A percentile compares a stretch with the other conserved stretches of the same genome.
phyloP scores from a whole-genome alignment of 108 stramenopile genomes.

The Cyclotella atomus region DNA sequence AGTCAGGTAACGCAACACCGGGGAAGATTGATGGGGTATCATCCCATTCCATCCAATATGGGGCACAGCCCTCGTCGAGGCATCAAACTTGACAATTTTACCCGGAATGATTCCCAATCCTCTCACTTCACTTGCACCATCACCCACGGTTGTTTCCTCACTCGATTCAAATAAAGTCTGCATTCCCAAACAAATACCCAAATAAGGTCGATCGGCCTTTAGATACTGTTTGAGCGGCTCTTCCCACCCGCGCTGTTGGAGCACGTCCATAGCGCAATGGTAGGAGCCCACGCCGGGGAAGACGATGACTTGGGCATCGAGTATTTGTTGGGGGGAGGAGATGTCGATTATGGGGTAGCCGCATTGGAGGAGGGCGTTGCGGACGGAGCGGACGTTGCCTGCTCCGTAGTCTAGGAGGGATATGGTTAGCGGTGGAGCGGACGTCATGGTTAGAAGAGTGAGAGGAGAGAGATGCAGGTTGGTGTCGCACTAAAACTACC shows the following conservation, averaged over 20 bases:
- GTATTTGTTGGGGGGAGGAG: constrained; percentile 82
- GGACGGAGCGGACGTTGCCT: constrained; percentile 94
- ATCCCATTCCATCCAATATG: constrained; percentile 99
- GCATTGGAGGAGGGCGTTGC: constrained; percentile 89
- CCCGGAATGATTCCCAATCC: constrained; percentile 96
- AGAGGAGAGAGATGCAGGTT: neutral
- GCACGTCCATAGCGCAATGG: constrained; percentile 80
- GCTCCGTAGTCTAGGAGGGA: constrained; percentile 98
- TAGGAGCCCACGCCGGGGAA: constrained; percentile 96
- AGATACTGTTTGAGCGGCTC: constrained; percentile 86
- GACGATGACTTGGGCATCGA: constrained; percentile 84
- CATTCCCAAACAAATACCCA: constrained; percentile 99
- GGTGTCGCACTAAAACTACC: no score
- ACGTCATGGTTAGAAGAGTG: neutral
- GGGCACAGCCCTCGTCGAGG: constrained; percentile 80
- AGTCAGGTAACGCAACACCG: constrained; percentile 68
- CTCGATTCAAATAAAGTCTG: constrained; percentile 95
- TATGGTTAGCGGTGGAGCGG: constrained; percentile 54
- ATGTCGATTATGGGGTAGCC: constrained; percentile 90
- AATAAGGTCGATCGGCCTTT: constrained; percentile 81
- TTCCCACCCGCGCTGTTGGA: constrained; percentile 77
- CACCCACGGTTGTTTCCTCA: constrained; percentile 75
- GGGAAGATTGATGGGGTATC: constrained; percentile 74
- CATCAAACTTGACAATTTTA: constrained; percentile 84
- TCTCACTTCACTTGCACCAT: neutral